A percentile compares a stretch with the other conserved stretches of the same genome.
Evolutionary conservation across 495 filamentous ascomycete species (phyloP).

Genomic region (Hyaloscypha variabilis): DNA sequence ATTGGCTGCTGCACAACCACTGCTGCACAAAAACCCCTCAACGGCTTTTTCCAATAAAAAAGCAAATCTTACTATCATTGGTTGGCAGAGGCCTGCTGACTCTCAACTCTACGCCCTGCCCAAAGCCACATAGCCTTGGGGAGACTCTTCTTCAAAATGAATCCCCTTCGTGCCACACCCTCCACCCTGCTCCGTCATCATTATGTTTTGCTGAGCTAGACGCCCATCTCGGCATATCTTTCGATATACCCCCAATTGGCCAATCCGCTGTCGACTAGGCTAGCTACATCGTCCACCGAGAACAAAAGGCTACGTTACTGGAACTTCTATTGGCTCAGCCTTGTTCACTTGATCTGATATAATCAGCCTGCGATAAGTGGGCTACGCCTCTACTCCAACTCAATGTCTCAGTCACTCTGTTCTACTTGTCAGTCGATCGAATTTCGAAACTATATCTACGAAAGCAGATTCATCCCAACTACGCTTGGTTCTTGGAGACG

Average conservation of each 20-base stretch:
- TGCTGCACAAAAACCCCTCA: too few species aligned
- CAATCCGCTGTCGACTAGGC: not conserved
- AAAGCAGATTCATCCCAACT: not conserved
- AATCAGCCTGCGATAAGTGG: not conserved
- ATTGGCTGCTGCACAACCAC: not conserved
- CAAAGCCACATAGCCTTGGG: conserved; percentile 4
- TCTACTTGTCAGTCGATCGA: conserved; percentile 7
- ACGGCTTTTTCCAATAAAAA: too few species aligned
- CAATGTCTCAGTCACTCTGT: conserved; percentile 13
- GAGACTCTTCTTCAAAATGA: not conserved
- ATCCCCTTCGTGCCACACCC: not conserved
- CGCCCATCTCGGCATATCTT: not conserved
- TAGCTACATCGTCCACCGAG: not conserved
- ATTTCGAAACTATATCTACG: conserved; percentile 11
- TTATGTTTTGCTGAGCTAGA: not conserved
- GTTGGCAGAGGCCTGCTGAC: too few species aligned
- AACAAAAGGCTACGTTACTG: not conserved
- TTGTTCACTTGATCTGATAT: not conserved
- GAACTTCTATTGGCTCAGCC: conserved; percentile 2
- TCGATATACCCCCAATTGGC: not conserved
- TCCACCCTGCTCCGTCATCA: too few species aligned
- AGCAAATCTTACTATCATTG: too few species aligned
- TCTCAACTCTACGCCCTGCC: not conserved
- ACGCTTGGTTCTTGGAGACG: conserved; percentile 5
- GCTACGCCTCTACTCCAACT: not conserved